Base-by-base conservation (phyloP, 257 asterid genomes). In the Cruciata laevipes region DNA sequence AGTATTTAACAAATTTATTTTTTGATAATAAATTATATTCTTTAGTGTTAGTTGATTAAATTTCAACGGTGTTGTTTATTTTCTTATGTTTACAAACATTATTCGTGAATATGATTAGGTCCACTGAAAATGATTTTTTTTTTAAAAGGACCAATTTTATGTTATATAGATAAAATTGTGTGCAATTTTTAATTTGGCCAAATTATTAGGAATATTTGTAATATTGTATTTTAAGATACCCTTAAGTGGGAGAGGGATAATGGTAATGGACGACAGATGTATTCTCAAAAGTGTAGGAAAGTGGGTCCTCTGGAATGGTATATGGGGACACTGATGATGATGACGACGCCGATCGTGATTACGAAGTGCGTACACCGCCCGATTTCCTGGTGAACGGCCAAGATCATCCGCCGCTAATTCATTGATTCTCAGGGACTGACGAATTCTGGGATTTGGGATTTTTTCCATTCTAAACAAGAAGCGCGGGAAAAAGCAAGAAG, bases 251-350 rank as follows among this genome's bases (percentile, higher is more conserved):
- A 16, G n/a, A 44, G 53, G 10, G 53, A 44, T 21, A 30, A 27
- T 73, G 76, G 74, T 83, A 84, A 81, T 85, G 93, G 89, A 76
- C 40, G 90, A 84, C 96, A 89, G 91, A 69, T 65, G 79, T 85
- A 77, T 83, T 83, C 79, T 83, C 86, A 73, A 82, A 79, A 80
- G 83, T 74, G 68, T 79, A 73, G 81, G 20, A 20, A 65, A 12
- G 80, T 75, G 82, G 91, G 94, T 10, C 61, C 83, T 83, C 16
- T 5, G 58, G 52, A 27, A 2, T 16, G 5, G 49, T 11, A 40
- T 12, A 16, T 40, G 67, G 44, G 62, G 71, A 44, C 65, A 61
- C 30, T 62, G 73, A 69, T 68, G 63, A 73, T 59, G 72, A 66
- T 72, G 66, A 49, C 63, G 75, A 25, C 16, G 66, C 66, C 66